phyloP scores from a whole-genome alignment of 768 basidiomycete species.

The Mycena galericulata region DNA sequence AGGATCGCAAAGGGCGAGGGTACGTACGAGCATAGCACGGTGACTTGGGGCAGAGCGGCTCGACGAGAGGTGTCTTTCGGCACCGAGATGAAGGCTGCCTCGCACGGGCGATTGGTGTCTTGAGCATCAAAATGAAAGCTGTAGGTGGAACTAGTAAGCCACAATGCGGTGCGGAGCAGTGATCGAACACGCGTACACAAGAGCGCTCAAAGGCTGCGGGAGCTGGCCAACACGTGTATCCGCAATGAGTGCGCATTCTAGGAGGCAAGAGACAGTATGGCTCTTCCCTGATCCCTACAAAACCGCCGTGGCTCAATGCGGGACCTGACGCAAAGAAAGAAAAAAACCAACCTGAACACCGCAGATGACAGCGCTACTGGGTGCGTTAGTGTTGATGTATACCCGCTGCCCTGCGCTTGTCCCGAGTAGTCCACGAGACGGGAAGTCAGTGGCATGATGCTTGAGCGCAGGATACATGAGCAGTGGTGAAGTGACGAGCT shows the following conservation, averaged over 20 bases:
- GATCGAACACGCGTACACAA: constrained; percentile 44
- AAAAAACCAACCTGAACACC: constrained; percentile 55
- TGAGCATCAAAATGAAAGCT: constrained; percentile 22
- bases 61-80: background rate
- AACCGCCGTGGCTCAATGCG: background rate
- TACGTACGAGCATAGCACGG: too few species aligned
- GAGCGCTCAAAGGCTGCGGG: constrained; percentile 57
- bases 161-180: background rate
- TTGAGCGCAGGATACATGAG: constrained; percentile 15
- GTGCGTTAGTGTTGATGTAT: constrained; percentile 66
- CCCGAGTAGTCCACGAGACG: constrained; percentile 32
- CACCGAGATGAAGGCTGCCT: background rate
- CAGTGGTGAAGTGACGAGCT: constrained; percentile 28
- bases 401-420: constrained; percentile 51
- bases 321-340: background rate
- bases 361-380: constrained; percentile 64
- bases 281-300: constrained; percentile 63
- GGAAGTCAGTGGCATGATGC: constrained; percentile 23
- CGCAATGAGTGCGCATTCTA: constrained; percentile 62
- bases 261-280: constrained; percentile 62
- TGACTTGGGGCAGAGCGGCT: background rate
- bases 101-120: background rate
- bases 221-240: constrained; percentile 51
- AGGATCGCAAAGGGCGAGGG: too few species aligned
- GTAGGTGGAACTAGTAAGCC: constrained; percentile 6